Conservation (phyloP, 495 filamentous ascomycete species). For the Penicillium samsonianum region DNA sequence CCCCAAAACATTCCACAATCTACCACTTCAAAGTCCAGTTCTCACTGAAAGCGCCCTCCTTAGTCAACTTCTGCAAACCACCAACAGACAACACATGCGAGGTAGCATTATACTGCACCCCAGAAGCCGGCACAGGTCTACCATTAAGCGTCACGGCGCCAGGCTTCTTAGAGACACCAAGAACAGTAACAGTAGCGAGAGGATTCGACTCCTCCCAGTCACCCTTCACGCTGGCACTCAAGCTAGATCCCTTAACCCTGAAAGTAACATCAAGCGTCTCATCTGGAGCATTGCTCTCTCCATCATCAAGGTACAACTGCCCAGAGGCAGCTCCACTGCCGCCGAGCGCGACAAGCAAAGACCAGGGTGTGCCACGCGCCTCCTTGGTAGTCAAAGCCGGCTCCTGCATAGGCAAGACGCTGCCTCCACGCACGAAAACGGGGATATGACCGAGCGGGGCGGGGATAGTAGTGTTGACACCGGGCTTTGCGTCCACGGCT, state of each 20-base stretch:
- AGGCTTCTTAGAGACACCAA: constrained; percentile 56
- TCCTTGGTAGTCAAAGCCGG: constrained; percentile 68
- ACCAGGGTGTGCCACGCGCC: constrained; percentile 67
- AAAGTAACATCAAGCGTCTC: constrained; percentile 62
- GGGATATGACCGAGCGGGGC: constrained; percentile 81
- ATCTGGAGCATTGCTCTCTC: constrained; percentile 64
- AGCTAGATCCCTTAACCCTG: constrained; percentile 41
- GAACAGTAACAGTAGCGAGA: constrained; percentile 64
- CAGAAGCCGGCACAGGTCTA: constrained; percentile 32
- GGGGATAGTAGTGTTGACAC: constrained; percentile 69
- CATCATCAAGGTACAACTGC: constrained; percentile 79
- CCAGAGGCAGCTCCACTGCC: constrained; percentile 61
- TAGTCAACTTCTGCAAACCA: constrained; percentile 51
- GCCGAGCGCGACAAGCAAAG: constrained; percentile 64
- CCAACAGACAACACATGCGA: constrained; percentile 51
- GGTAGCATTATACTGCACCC: constrained; percentile 52
- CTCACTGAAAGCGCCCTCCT: constrained; percentile 54
- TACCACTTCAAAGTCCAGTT: constrained; percentile 64
- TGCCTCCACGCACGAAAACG: constrained; percentile 71
- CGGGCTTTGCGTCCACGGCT: constrained; percentile 52
- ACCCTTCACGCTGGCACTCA: constrained; percentile 53
- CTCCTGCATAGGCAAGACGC: constrained; percentile 69
- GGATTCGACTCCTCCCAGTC: constrained; percentile 60
- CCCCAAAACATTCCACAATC: background rate
- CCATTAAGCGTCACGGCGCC: constrained; percentile 55